Conservation (phyloP, 495 filamentous ascomycete species). For the Aspergillus incahuasiensis region DNA sequence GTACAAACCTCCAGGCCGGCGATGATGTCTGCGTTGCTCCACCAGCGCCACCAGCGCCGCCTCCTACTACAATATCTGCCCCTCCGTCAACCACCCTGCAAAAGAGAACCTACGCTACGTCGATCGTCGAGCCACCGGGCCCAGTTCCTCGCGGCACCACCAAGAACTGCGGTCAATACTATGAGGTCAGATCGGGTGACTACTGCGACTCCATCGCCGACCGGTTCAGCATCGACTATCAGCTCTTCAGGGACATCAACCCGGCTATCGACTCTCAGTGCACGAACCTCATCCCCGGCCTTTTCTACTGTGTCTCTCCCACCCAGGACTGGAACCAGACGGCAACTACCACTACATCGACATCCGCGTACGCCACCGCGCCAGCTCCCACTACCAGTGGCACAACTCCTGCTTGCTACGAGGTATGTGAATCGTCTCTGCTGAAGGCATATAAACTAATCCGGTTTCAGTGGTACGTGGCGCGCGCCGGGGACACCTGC, state of each 20-base stretch:
- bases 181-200: constrained; percentile 5
- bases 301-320: constrained; percentile 10
- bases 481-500: constrained; percentile 10
- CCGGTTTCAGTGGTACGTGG: constrained; percentile 10
- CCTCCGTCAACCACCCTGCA: neutral
- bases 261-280: constrained; percentile 9
- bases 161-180: constrained; percentile 3
- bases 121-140: neutral
- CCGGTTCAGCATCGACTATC: constrained; percentile 1
- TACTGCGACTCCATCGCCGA: constrained; percentile 10
- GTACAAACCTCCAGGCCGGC: constrained; percentile 11
- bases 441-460: neutral
- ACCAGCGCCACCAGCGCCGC: neutral
- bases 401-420: constrained; percentile 1
- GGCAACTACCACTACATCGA: neutral
- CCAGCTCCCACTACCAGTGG: constrained; percentile 9
- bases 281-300: constrained; percentile 11
- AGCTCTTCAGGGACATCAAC: constrained; percentile 12
- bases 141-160: constrained; percentile 4
- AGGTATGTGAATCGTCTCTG: neutral
- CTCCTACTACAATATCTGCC: neutral
- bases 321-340: constrained; percentile 9
- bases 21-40: constrained; percentile 7
- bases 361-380: neutral
- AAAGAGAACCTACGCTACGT: constrained; percentile 4